Evolutionary conservation across 768 basidiomycete species (phyloP).

Genomic region (Wakefieldia striispora): DNA sequence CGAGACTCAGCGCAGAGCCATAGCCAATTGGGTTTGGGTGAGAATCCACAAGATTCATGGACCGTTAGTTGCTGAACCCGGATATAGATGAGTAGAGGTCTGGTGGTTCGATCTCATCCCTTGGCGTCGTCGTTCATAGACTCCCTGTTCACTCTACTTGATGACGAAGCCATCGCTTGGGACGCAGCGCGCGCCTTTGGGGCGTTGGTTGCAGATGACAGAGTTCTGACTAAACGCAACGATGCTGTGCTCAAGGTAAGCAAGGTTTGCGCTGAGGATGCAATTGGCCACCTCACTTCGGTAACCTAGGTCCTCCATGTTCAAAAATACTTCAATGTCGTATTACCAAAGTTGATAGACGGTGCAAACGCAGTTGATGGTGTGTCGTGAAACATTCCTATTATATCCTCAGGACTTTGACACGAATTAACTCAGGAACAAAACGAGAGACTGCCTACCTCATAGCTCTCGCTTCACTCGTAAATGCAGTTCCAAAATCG

Average conservation of each 20-base stretch:
- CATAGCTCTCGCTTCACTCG: constrained; percentile 77
- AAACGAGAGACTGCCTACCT: constrained; percentile 66
- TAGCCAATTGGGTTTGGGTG: constrained; percentile 73
- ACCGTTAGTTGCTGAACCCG: not conserved
- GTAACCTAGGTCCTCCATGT: constrained; percentile 59
- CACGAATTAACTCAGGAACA: constrained; percentile 37
- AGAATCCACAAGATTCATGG: constrained; percentile 11
- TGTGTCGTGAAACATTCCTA: constrained; percentile 30
- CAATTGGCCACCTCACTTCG: not conserved
- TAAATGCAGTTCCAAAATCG: constrained; percentile 75
- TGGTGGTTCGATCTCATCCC: constrained; percentile 73
- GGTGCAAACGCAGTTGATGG: constrained; percentile 58
- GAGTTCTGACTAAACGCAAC: constrained; percentile 72
- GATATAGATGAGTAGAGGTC: constrained; percentile 69
- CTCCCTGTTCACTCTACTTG: constrained; percentile 66
- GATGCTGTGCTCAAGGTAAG: constrained; percentile 75
- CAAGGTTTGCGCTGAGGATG: not conserved
- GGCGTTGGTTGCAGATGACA: constrained; percentile 57
- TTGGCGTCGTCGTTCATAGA: constrained; percentile 55
- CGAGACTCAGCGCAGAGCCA: constrained; percentile 47
- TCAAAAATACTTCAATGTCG: constrained; percentile 69
- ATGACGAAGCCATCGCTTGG: constrained; percentile 61
- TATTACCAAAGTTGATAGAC: constrained; percentile 72
- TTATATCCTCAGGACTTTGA: not conserved
- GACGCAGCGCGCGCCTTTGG: constrained; percentile 79